These are phyloP conservation scores for Puccinia hordei DNA, from an alignment of 1,284 basidiomycete genomes.

Conservation along the genomic window DNA sequence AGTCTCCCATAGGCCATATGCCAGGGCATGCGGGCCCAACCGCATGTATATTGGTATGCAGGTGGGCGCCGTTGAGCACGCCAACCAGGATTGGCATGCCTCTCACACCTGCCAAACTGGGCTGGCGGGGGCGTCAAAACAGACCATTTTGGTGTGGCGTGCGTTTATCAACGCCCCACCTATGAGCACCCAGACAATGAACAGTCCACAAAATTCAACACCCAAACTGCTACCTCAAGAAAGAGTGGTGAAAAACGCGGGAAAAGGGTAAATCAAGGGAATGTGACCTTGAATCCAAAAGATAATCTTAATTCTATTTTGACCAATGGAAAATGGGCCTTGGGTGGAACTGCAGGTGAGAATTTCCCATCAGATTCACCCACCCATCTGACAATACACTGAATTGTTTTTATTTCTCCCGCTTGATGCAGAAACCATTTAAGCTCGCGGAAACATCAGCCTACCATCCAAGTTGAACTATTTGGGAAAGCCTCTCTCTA, in stretches of 20 bases:
- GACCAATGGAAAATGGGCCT: not conserved
- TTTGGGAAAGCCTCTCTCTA: not conserved
- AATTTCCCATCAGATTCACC: not conserved
- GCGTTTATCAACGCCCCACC: no score
- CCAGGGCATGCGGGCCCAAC: no score
- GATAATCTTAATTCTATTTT: not conserved
- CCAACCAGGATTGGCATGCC: no score
- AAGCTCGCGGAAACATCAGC: not conserved
- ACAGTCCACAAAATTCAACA: not conserved
- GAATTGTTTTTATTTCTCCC: no score
- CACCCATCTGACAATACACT: not conserved
- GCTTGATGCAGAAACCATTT: not conserved
- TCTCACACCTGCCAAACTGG: no score
- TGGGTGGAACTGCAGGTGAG: not conserved
- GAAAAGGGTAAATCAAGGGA: not conserved
- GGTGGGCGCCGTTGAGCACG: no score
- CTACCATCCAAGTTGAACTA: not conserved
- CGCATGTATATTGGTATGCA: no score
- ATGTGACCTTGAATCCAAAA: not conserved
- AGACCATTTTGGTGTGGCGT: no score
- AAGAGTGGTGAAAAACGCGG: not conserved
- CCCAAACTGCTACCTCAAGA: not conserved
- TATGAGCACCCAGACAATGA: slow-evolving; percentile 1
- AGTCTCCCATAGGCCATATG: no score
- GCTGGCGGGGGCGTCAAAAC: no score